Conservation (phyloP, 176 grass and related monocot genomes). For the Areca catechu region DNA sequence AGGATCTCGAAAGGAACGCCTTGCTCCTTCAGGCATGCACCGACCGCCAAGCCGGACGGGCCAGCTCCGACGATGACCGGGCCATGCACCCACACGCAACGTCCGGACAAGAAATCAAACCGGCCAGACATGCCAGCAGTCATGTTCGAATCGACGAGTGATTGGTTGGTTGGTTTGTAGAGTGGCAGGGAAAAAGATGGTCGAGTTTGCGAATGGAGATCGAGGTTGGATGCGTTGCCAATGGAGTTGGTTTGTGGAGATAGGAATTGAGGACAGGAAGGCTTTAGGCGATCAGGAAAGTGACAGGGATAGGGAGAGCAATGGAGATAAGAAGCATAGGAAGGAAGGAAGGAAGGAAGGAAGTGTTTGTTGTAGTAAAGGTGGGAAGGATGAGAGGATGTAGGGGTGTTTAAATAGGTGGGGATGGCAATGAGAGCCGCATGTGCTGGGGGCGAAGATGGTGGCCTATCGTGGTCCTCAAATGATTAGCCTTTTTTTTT, state of each 20-base stretch:
- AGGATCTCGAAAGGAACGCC: slow-evolving; percentile 62
- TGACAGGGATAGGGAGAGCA: too few relatives aligned
- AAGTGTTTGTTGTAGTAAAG: too few relatives aligned
- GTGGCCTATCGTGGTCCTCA: not conserved
- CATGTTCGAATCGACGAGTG: slow-evolving; percentile 18
- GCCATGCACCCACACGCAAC: slow-evolving; percentile 49
- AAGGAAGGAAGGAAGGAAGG: too few relatives aligned
- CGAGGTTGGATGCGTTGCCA: too few relatives aligned
- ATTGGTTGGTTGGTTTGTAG: not conserved
- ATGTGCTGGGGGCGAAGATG: slow-evolving; percentile 9
- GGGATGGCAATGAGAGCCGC: not conserved
- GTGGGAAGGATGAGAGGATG: slow-evolving; percentile 15
- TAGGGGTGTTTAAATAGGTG: slow-evolving; percentile 46
- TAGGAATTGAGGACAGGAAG: too few relatives aligned
- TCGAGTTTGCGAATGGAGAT: too few relatives aligned
- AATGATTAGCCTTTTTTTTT: too few relatives aligned
- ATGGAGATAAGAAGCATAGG: too few relatives aligned
- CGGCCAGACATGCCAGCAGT: slow-evolving; percentile 16
- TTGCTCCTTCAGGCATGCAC: slow-evolving; percentile 47
- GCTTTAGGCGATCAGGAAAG: too few relatives aligned
- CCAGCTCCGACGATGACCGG: slow-evolving; percentile 85
- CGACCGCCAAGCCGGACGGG: slow-evolving; percentile 54
- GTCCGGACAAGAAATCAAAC: slow-evolving; percentile 37
- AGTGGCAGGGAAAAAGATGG: too few relatives aligned
- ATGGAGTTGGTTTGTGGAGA: slow-evolving; percentile 19